Percentiles rank a stretch among this genome's conserved stretches.
These are phyloP conservation scores for Calycina marina DNA, from an alignment of 2,329 filamentous ascomycete species.

Conservation along the genomic window DNA sequence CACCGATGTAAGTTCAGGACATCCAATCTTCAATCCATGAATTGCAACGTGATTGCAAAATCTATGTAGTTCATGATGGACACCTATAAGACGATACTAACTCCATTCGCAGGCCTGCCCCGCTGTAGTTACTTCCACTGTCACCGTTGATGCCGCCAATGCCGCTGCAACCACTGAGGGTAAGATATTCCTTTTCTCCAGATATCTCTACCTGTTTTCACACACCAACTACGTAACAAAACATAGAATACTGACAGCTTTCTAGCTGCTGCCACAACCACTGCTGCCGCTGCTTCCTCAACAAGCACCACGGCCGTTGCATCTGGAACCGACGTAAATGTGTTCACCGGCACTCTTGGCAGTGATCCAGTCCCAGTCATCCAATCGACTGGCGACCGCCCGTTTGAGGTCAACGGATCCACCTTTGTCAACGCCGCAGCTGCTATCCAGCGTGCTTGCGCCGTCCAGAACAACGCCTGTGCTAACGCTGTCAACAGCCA, in stretches of 20 bases:
- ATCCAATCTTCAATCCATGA: too few species aligned
- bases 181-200: too few species aligned
- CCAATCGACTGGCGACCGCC: conserved; percentile 32
- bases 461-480: conserved; percentile 46
- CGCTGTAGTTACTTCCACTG: conserved; percentile 2
- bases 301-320: conserved; percentile 3
- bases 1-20: too few species aligned
- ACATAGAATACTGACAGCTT: conserved; percentile 6
- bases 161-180: neutral
- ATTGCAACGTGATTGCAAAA: too few species aligned
- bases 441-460: conserved; percentile 45
- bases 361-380: conserved; percentile 34
- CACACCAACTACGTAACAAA: too few species aligned
- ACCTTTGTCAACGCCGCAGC: conserved; percentile 41
- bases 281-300: neutral
- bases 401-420: conserved; percentile 40
- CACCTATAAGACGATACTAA: too few species aligned
- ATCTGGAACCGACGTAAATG: conserved; percentile 18
- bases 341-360: conserved; percentile 32
- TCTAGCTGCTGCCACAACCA: conserved; percentile 17
- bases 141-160: neutral
- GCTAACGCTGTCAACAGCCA: conserved; percentile 40
- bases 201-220: too few species aligned
- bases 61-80: too few species aligned
- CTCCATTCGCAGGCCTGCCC: too few species aligned